Evolutionary conservation across 805 yeast genomes (phyloP).

Genomic region (Nakazawaea siamensis): DNA sequence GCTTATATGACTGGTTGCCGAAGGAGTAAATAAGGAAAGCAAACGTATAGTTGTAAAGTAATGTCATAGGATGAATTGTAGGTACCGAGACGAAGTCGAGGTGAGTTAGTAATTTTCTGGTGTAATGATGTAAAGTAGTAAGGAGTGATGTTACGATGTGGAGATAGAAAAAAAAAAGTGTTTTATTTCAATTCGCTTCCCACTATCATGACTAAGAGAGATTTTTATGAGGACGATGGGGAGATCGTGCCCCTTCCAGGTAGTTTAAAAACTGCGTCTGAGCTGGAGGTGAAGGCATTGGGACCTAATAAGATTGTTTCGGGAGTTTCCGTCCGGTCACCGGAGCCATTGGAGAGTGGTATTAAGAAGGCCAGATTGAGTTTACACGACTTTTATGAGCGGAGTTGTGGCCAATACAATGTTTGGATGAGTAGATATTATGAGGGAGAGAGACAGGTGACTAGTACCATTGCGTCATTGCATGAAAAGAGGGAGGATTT

Average conservation of each 20-base stretch:
- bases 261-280: constrained; percentile 34
- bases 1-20: neutral
- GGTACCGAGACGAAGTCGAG: too few species aligned
- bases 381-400: constrained; percentile 23
- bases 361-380: constrained; percentile 41
- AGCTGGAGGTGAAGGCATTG: constrained; percentile 30
- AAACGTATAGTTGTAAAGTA: constrained; percentile 10
- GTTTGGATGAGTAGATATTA: constrained; percentile 42
- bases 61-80: constrained; percentile 7
- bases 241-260: constrained; percentile 42
- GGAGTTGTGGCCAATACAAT: constrained; percentile 32
- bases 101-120: too few species aligned
- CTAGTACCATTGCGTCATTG: constrained; percentile 53
- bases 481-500: constrained; percentile 61
- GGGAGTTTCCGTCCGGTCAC: constrained; percentile 50
- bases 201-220: constrained; percentile 19
- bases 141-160: too few species aligned
- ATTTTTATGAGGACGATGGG: constrained; percentile 43
- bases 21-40: neutral
- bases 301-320: constrained; percentile 42
- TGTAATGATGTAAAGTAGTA: too few species aligned
- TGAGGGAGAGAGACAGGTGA: constrained; percentile 53
- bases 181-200: neutral
- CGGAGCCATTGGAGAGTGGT: constrained; percentile 36
- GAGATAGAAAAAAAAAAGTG: too few species aligned